Conservation (phyloP, 352 stramenopile genomes). For the Phytophthora ohioensis region DNA sequence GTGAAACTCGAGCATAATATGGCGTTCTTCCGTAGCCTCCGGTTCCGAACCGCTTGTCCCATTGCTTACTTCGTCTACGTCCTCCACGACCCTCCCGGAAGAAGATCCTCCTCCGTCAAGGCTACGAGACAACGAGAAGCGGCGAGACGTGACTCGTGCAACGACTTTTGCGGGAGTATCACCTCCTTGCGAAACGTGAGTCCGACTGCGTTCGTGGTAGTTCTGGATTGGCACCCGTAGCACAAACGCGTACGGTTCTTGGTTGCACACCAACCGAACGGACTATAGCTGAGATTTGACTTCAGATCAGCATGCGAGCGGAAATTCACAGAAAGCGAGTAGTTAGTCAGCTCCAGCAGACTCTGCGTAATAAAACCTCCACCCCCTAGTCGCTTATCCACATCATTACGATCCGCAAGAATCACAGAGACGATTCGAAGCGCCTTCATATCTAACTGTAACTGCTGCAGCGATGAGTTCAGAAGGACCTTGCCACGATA, state of each 20-base stretch:
- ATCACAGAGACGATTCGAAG: conserved; percentile 84
- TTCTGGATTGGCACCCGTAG: conserved; percentile 81
- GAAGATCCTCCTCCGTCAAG: conserved; percentile 36
- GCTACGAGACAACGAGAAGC: conserved; percentile 35
- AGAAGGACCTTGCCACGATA: conserved; percentile 87
- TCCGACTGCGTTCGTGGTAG: conserved; percentile 68
- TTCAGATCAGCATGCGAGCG: conserved; percentile 65
- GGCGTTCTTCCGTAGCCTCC: conserved; percentile 56
- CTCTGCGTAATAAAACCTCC: conserved; percentile 72
- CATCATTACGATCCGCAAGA: conserved; percentile 58
- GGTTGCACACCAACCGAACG: conserved; percentile 82
- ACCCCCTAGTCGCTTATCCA: conserved; percentile 33
- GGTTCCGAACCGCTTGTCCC: conserved; percentile 41
- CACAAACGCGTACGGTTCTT: conserved; percentile 86
- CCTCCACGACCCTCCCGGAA: conserved; percentile 41
- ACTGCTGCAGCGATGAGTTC: conserved; percentile 80
- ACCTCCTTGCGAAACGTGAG: conserved; percentile 37
- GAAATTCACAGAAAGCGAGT: conserved; percentile 66
- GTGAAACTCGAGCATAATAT: conserved; percentile 63
- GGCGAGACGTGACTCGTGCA: conserved; percentile 28
- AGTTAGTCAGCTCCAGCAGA: conserved; percentile 74
- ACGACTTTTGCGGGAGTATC: conserved; percentile 23
- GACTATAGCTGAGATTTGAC: conserved; percentile 59
- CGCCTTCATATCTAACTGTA: conserved; percentile 70
- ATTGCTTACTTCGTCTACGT: conserved; percentile 45